Percentiles rank a stretch among this genome's conserved stretches.
Conservation (phyloP, 805 yeast species). For the Scheffersomyces stipitis region DNA sequence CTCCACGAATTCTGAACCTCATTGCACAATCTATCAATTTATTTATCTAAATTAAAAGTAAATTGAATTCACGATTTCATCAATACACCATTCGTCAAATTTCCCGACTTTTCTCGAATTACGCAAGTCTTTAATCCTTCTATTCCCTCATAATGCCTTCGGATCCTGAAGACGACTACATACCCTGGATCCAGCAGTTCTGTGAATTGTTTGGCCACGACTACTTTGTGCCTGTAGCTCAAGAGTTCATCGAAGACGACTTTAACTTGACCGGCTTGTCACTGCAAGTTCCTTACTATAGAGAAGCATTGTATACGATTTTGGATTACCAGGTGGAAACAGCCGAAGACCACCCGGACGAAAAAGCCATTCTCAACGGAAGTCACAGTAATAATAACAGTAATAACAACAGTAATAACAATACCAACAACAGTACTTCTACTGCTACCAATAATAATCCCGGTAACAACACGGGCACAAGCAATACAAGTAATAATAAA, state of each 20-base stretch:
- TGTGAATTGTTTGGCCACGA: slow-evolving; percentile 82
- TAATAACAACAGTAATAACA: slow-evolving; percentile 2
- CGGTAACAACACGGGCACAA: no score
- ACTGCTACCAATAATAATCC: slow-evolving; percentile 8
- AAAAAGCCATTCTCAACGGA: slow-evolving; percentile 1
- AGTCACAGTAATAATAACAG: slow-evolving; percentile 5
- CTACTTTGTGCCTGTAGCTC: slow-evolving; percentile 87
- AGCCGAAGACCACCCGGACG: slow-evolving; percentile 32
- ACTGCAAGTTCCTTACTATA: slow-evolving; percentile 82
- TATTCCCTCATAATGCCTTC: slow-evolving; percentile 38
- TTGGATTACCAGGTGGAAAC: slow-evolving; percentile 73
- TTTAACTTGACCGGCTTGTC: slow-evolving; percentile 91
- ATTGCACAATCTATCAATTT: no score
- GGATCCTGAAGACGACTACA: slow-evolving; percentile 54
- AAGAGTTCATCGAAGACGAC: slow-evolving; percentile 94
- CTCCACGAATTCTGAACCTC: no score
- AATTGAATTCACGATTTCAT: no score
- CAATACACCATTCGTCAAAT: no score
- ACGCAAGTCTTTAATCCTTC: no score
- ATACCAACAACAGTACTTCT: slow-evolving; percentile 4
- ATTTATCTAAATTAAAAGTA: no score
- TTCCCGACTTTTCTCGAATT: no score
- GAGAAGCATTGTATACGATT: slow-evolving; percentile 89
- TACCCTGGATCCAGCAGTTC: slow-evolving; percentile 81
- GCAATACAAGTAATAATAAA: slow-evolving; percentile 20